Percentiles rank a stretch among this genome's conserved stretches.
These are phyloP conservation scores for Mycosphaerella sp. DNA, from an alignment of 2,329 filamentous ascomycete genomes.

Conservation along the genomic window DNA sequence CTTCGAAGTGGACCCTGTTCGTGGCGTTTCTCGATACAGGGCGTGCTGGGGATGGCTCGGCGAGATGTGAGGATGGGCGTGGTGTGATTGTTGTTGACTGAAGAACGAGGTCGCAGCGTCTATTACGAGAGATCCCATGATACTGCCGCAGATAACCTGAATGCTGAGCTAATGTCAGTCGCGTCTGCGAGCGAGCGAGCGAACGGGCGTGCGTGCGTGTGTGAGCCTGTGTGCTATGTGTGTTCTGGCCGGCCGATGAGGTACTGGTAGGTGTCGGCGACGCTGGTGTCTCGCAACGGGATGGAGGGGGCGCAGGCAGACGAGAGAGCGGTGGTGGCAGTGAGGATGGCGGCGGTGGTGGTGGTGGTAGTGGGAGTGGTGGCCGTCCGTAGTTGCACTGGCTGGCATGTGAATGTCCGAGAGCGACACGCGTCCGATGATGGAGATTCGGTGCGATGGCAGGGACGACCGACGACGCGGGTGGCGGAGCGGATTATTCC, in stretches of 20 bases:
- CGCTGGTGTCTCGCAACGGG: not conserved
- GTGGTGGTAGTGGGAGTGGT: not conserved
- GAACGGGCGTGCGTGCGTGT: not conserved
- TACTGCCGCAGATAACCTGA: slow-evolving; percentile 29
- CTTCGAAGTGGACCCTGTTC: slow-evolving; percentile 19
- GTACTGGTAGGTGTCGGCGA: not conserved
- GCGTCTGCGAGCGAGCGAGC: slow-evolving; percentile 1
- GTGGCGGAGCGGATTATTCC: no score
- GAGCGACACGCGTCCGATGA: not conserved
- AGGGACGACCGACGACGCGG: not conserved
- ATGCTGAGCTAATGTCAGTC: slow-evolving; percentile 18
- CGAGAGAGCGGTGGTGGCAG: no score
- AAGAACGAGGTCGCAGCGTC: slow-evolving; percentile 66
- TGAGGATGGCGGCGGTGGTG: no score
- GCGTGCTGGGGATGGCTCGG: slow-evolving; percentile 24
- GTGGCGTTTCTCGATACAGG: slow-evolving; percentile 25
- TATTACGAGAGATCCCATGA: slow-evolving; percentile 57
- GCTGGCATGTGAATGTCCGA: not conserved
- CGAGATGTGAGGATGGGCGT: slow-evolving; percentile 14
- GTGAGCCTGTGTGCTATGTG: not conserved
- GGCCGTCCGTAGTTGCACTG: not conserved
- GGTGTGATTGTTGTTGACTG: slow-evolving; percentile 22
- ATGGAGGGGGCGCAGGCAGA: not conserved
- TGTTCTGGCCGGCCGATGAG: not conserved
- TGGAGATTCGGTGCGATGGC: not conserved